Evolutionary conservation across 352 stramenopile species (phyloP).

Genomic region (Discostella stelligera): DNA sequence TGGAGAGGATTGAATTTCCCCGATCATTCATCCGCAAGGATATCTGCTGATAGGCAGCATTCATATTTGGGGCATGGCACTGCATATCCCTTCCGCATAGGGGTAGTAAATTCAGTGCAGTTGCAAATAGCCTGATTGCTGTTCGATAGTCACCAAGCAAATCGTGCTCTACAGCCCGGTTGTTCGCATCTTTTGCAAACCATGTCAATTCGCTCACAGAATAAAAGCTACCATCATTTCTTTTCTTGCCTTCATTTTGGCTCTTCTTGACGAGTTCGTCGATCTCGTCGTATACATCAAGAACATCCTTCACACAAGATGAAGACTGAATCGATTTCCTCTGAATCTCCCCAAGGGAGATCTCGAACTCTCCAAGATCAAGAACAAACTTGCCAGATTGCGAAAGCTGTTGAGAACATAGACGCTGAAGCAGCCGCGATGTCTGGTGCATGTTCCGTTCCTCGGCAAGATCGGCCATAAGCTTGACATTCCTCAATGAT

Average conservation of each 20-base stretch:
- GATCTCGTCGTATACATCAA: constrained; percentile 25
- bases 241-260: constrained; percentile 8
- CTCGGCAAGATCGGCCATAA: constrained; percentile 30
- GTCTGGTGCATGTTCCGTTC: constrained; percentile 37
- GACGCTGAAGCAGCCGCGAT: constrained; percentile 22
- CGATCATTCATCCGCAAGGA: neutral
- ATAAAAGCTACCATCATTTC: constrained; percentile 14
- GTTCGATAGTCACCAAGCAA: constrained; percentile 17
- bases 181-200: constrained; percentile 27
- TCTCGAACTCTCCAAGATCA: constrained; percentile 15
- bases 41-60: constrained; percentile 13
- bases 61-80: constrained; percentile 20
- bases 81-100: constrained; percentile 9
- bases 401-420: constrained; percentile 19
- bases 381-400: constrained; percentile 30
- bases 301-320: constrained; percentile 14
- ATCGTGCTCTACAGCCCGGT: constrained; percentile 6
- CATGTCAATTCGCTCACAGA: constrained; percentile 20
- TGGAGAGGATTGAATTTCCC: constrained; percentile 5
- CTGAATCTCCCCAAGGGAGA: constrained; percentile 25
- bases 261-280: constrained; percentile 14
- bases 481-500: constrained; percentile 27
- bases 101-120: constrained; percentile 22
- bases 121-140: constrained; percentile 10
- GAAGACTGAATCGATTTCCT: constrained; percentile 19